Evolutionary conservation across 169 alveolate genomes (phyloP), one percentile per base, ranked within the genome.

Genomic region (Besnoitia besnoiti): DNA sequence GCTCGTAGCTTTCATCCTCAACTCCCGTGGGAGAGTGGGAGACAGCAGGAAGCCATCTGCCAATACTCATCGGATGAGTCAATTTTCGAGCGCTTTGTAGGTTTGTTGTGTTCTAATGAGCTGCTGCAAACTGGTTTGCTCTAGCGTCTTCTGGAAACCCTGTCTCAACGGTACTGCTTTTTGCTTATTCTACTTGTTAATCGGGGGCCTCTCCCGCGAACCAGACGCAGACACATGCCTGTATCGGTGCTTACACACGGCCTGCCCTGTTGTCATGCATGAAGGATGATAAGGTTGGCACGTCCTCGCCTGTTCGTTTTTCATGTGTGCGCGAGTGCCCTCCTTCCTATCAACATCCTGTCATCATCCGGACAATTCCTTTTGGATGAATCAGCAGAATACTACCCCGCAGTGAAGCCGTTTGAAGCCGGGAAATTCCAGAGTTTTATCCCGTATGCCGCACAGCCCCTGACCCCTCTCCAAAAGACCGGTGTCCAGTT

Each of bases 351-450:
- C n/a, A 10, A 42, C 16, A 35, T 8, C 47, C 3, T n/a, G 5
- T 42, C 1, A 42, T 73, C 44, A 16, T 37, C 27, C 16, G 44
- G 39, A 19, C 82, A 73, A 42, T 73, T 16, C 82, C 46, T 30
- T 10, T 73, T 73, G 44, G 82, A 73, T n/a, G 82, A 73, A 39
- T 55, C 27, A 55, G 39, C 39, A 24, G 79, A 73, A 37, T n/a
- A 73, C 14, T 73, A 73, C 46, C 82, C 82, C 3, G n/a, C 82
- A 8, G 82, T 73, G 44, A 73, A 73, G 46, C 82, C 82, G 39
- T 73, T 73, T 37, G 82, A 73, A 42, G 82, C 82, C 1, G 82
- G 82, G 46, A 73, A 73, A 42, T 73, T 73, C 44, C 82, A 73
- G n/a, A 73, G n/a, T 19, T 73, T 73, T 37, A 37, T 73, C 44